A percentile compares a stretch with the other conserved stretches of the same genome.
These are phyloP conservation scores for Cubamyces lactineus DNA, from an alignment of 768 basidiomycete species.

Conservation along the genomic window DNA sequence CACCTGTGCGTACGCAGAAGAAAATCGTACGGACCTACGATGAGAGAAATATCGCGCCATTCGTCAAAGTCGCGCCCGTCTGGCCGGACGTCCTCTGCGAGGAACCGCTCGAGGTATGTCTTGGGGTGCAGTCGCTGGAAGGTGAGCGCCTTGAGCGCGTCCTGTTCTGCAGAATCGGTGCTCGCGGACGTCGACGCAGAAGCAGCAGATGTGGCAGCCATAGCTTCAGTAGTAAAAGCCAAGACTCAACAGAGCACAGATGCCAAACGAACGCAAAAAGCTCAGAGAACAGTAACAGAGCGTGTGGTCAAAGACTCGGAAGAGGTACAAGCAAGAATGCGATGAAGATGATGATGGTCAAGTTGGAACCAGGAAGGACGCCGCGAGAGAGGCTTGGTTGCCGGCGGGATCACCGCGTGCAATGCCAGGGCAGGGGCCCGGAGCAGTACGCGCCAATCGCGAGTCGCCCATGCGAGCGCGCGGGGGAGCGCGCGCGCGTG, in stretches of 20 bases:
- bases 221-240: too few relatives aligned
- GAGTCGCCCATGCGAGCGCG: conserved; percentile 6
- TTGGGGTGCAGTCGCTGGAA: conserved; percentile 91
- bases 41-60: conserved; percentile 78
- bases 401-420: not conserved
- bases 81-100: conserved; percentile 76
- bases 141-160: conserved; percentile 41
- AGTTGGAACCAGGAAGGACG: not conserved
- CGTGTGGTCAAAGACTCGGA: too few relatives aligned
- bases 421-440: too few relatives aligned
- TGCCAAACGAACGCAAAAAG: not conserved
- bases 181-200: conserved; percentile 16
- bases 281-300: too few relatives aligned
- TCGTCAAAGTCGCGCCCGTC: conserved; percentile 74
- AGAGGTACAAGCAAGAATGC: too few relatives aligned
- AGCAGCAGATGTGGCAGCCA: not conserved
- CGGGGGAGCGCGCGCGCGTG: not conserved
- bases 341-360: conserved; percentile 3
- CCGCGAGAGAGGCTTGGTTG: not conserved
- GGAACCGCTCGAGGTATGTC: conserved; percentile 84
- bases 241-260: too few relatives aligned
- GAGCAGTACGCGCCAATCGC: conserved; percentile 9
- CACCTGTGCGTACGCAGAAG: not conserved
- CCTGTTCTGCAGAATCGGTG: conserved; percentile 21
- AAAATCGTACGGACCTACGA: conserved; percentile 65